phyloP scores from a whole-genome alignment of 805 yeast genomes.

The Huiozyma sinensis region DNA sequence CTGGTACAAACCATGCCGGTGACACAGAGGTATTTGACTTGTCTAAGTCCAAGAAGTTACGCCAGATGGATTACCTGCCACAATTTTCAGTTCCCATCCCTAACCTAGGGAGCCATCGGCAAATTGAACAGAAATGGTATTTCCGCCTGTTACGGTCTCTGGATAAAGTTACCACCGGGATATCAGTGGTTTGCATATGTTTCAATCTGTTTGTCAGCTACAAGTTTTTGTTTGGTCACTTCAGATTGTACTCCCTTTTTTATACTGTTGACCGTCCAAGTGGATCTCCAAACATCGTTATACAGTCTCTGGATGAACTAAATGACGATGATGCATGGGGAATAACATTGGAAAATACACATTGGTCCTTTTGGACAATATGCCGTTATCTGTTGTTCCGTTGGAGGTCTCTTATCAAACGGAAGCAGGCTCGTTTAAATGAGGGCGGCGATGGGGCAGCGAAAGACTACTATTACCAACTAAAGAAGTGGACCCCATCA shows the following conservation, averaged over 20 bases:
- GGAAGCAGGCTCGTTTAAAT: too few species aligned
- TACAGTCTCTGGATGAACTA: constrained; percentile 12
- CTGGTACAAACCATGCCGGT: background rate
- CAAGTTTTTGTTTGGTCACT: constrained; percentile 13
- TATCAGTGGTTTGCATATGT: constrained; percentile 5
- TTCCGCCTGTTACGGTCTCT: constrained; percentile 8
- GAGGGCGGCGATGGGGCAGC: constrained; percentile 5
- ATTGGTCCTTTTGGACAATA: constrained; percentile 7
- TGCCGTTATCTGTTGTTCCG: too few species aligned
- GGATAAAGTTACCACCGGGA: constrained; percentile 6
- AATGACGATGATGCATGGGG: constrained; percentile 7
- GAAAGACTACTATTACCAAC: constrained; percentile 39
- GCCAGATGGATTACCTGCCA: constrained; percentile 11
- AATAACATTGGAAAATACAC: constrained; percentile 8
- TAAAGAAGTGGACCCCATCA: constrained; percentile 60
- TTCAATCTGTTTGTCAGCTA: constrained; percentile 11
- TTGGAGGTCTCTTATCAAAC: too few species aligned
- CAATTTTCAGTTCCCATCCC: constrained; percentile 4
- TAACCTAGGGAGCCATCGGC: background rate
- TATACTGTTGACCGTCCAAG: background rate
- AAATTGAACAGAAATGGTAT: constrained; percentile 5
- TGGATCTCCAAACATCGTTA: constrained; percentile 13
- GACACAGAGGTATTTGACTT: constrained; percentile 16
- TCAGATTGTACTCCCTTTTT: constrained; percentile 17
- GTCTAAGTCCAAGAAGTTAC: constrained; percentile 17